Base-by-base conservation (phyloP, 306 rosid species). In the Arachis hypogaea region DNA sequence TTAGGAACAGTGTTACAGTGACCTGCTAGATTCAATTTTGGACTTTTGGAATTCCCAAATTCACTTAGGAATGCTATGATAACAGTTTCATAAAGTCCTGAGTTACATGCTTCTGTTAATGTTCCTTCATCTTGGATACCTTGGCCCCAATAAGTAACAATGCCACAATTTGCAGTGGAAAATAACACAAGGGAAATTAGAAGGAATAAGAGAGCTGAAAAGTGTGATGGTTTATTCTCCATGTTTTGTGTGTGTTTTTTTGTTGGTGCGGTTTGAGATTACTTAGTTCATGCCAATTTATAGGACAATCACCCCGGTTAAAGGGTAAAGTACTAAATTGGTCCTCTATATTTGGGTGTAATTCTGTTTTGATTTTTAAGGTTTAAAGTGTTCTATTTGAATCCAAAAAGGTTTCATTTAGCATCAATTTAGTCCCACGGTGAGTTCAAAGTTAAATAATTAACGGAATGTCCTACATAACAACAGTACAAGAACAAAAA, bases 1-100 rank as follows among this genome's bases (percentile, higher is more conserved):
- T 77, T 71, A 10, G 64, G 42, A 4, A 74, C 64, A 5, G 59
- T 9, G 50, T 46, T 10, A 9, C 85, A 84, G 42, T 84, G 87
- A 7, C 76, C 69, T 2, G 83, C 78, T 2, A 84, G 33, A 42
- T 77, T 68, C 59, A 83, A 0, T 60, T 12, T 30, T 5, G 62
- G 16, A 1, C 76, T 83, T n/a, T 12, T 59, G 43, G 12, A 29
- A 2, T 8, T 68, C 8, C 72, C 72, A 50, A 68, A 68, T 12
- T 7, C 6, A 2, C 14, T 12, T 11, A 68, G 47, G 60, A 68
- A 68, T 12, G 60, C 59, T 30, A 68, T 68, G 59, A 12, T n/a
- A 4, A 50, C 22, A 16, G 28, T 28, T 29, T 46, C 11, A 7
- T 66, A 29, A 2, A 46, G 57, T 30, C 58, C 58, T 5, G 72